Base-by-base conservation (phyloP, 768 basidiomycete species). In the Artomyces pyxidatus region DNA sequence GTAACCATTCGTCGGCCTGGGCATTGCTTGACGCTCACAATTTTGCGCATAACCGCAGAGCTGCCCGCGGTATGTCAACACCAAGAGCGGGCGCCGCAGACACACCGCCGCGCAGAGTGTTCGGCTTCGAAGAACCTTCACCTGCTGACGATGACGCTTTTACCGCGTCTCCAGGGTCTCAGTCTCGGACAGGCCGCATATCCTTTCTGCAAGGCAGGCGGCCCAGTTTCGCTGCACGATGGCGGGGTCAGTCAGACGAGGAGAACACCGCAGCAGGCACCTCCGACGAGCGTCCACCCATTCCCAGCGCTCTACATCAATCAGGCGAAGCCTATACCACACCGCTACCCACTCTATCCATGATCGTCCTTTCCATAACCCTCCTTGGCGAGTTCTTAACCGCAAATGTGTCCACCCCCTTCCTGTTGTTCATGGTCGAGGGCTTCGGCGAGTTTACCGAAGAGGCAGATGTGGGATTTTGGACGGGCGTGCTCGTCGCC, bases 351-450 rank as follows among this genome's bases (percentile, higher is more conserved):
- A 70, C 72, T 19, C 65, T 98, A 39, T 86, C 94, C 0, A 95
- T 97, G 86, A 73, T 85, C 56, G 95, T 97, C 2, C 68, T 98
- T 39, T 94, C 88, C 30, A 94, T 96, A 50, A 87, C 87, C 4
- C 87, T 96, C 85, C 77, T 97, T 11, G 92, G 92, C 41, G 95
- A 98, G 68, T 93, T 98, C 63, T 68, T 97, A 37, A 88, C 83
- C 4, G 94, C 96, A 19, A 95, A 95, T 63, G 88, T 91, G 40
- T 89, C 85, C 22, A 89, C 83, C 27, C 94, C 93, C 6, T 96
- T 95, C 63, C 66, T 97, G 47, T 69, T 97, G 38, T 93, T 92
- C 71, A 97, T 97, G 93, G 90, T 96, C 47, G 87, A 86, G 86
- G 85, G 81, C 3, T 86, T 86, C 60, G 78, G 76, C 42, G 81